Conservation (phyloP, 2,329 filamentous ascomycete genomes). For the Cryphonectria parasitica region DNA sequence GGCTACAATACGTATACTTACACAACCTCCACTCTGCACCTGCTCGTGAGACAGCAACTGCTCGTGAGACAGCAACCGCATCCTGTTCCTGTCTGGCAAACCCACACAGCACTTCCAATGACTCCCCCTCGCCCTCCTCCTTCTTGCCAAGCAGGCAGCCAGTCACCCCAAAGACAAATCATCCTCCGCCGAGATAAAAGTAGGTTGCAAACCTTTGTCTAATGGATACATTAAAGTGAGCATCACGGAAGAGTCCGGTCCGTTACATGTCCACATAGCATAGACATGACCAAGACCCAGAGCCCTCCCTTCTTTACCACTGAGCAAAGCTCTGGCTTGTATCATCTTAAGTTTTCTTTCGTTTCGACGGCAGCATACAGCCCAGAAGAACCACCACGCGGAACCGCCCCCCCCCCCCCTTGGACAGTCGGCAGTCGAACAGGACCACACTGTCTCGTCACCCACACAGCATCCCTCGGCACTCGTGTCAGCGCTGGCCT, state of each 20-base stretch:
- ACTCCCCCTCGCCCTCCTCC: neutral
- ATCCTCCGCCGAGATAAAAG: neutral
- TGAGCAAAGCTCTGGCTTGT: neutral
- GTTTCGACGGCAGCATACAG: neutral
- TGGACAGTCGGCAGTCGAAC: conserved; percentile 7
- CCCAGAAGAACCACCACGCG: conserved; percentile 6
- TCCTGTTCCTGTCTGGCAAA: too few species aligned
- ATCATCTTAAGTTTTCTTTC: neutral
- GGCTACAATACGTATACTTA: neutral
- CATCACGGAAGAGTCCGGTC: too few species aligned
- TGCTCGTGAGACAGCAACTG: neutral
- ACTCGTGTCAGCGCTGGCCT: neutral
- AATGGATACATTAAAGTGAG: too few species aligned
- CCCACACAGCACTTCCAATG: neutral
- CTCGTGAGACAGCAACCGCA: too few species aligned
- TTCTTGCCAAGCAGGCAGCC: neutral
- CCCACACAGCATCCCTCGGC: conserved; percentile 8
- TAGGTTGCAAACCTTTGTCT: too few species aligned
- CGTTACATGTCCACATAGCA: too few species aligned
- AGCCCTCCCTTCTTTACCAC: too few species aligned
- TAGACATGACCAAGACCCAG: too few species aligned
- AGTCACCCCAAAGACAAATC: too few species aligned
- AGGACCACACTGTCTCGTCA: neutral
- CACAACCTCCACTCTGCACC: too few species aligned
- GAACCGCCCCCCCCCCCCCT: neutral